Percentiles rank a stretch among this genome's conserved stretches.
Conservation (phyloP, 305 asterid genomes). For the Salvia sclarea region DNA sequence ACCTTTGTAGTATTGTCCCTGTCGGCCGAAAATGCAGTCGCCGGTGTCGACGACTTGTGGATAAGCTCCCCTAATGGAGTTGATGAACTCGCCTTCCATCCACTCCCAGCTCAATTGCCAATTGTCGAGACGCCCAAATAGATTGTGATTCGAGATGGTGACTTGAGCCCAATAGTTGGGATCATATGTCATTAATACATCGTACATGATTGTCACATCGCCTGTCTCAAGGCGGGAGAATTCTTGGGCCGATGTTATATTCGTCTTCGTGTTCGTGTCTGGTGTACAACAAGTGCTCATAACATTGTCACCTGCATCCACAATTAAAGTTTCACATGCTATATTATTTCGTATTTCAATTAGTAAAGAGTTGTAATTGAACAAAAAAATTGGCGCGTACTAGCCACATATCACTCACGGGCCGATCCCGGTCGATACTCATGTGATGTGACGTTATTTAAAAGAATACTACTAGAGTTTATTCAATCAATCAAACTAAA, state of each 20-base stretch:
- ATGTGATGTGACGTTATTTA: not conserved
- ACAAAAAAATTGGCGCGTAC: too few relatives aligned
- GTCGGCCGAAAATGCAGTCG: slow-evolving; percentile 64
- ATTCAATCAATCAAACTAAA: not conserved
- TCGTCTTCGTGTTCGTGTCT: slow-evolving; percentile 38
- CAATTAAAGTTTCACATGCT: too few relatives aligned
- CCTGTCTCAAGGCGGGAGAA: slow-evolving; percentile 51
- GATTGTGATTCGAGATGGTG: slow-evolving; percentile 59
- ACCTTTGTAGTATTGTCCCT: slow-evolving; percentile 41
- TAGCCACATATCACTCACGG: too few relatives aligned
- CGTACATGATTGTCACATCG: slow-evolving; percentile 65
- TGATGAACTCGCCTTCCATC: slow-evolving; percentile 73
- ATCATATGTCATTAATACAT: slow-evolving; percentile 49
- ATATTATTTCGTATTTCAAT: not conserved
- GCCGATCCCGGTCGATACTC: too few relatives aligned
- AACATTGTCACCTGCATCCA: slow-evolving; percentile 35
- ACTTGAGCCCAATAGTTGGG: slow-evolving; percentile 60
- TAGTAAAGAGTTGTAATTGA: too few relatives aligned
- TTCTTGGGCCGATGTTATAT: slow-evolving; percentile 25
- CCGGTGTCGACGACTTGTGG: slow-evolving; percentile 50
- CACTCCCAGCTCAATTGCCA: slow-evolving; percentile 78
- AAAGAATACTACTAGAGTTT: not conserved
- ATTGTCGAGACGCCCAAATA: slow-evolving; percentile 51
- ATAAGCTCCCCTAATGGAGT: slow-evolving; percentile 66
- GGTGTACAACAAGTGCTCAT: slow-evolving; percentile 52